These are phyloP conservation scores for Hymenoscyphus albidus DNA, from an alignment of 2,329 filamentous ascomycete species.

Conservation along the genomic window DNA sequence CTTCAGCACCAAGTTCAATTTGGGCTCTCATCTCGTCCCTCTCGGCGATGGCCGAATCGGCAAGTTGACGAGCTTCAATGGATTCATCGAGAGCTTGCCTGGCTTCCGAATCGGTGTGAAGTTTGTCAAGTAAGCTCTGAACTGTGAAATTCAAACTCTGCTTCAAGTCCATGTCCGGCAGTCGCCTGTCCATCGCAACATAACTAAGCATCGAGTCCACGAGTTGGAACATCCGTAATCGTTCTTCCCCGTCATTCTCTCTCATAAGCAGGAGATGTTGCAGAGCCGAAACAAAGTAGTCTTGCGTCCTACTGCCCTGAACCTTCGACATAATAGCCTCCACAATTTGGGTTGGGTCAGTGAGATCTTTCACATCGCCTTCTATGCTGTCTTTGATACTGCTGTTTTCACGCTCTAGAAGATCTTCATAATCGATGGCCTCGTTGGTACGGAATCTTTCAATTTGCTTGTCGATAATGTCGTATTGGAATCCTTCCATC, in stretches of 20 bases:
- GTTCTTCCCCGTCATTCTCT: conserved; percentile 87
- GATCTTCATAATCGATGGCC: conserved; percentile 96
- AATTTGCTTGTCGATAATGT: conserved; percentile 96
- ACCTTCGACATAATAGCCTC: conserved; percentile 88
- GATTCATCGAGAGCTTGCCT: conserved; percentile 89
- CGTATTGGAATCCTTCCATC: conserved; percentile 98
- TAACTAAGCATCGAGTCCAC: conserved; percentile 99
- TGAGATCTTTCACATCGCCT: conserved; percentile 79
- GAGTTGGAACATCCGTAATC: conserved; percentile 91
- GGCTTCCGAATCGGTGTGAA: conserved; percentile 95
- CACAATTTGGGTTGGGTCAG: conserved; percentile 86
- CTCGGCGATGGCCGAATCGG: conserved; percentile 93
- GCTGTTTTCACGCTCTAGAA: conserved; percentile 85
- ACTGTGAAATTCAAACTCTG: conserved; percentile 97
- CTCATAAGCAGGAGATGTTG: conserved; percentile 92
- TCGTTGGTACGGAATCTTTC: conserved; percentile 91
- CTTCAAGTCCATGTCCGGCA: conserved; percentile 97
- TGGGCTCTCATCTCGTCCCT: conserved; percentile 90
- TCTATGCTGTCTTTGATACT: conserved; percentile 75
- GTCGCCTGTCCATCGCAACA: conserved; percentile 92
- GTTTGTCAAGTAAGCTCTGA: conserved; percentile 87
- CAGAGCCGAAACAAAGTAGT: conserved; percentile 93
- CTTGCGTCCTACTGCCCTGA: conserved; percentile 77
- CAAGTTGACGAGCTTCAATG: conserved; percentile 83
- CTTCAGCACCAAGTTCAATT: conserved; percentile 87